These are phyloP conservation scores for Vitellaria paradoxa DNA, from an alignment of 179 eudicot species.

Conservation along the genomic window DNA sequence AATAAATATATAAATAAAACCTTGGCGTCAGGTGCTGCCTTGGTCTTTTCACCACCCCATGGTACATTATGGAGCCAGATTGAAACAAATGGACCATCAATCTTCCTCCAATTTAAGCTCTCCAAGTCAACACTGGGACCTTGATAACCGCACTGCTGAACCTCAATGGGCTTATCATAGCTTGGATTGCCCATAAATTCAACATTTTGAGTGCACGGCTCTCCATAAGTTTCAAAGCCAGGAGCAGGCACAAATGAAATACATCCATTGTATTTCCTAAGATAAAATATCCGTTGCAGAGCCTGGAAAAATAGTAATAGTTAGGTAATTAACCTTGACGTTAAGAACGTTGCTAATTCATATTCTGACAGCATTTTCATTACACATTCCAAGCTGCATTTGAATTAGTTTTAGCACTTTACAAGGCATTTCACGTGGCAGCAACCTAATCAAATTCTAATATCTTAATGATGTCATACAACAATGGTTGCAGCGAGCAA, in stretches of 20 bases:
- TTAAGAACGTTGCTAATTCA: not conserved
- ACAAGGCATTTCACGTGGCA: not conserved
- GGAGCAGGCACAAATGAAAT: conserved; percentile 82
- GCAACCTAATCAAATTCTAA: not conserved
- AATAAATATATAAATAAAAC: conserved; percentile 38
- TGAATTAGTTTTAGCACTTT: not conserved
- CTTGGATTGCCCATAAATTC: conserved; percentile 25
- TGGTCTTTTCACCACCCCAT: conserved; percentile 84
- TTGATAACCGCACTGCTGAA: conserved; percentile 41
- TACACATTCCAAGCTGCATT: conserved; percentile 1
- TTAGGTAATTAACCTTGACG: not conserved
- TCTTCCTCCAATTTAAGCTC: conserved; percentile 59
- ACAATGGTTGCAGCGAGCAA: not conserved
- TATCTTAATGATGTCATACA: not conserved
- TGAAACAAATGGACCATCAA: conserved; percentile 94
- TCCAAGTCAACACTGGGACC: conserved; percentile 52
- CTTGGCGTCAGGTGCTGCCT: conserved; percentile 93
- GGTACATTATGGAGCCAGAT: conserved; percentile 97
- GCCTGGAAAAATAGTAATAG: conserved; percentile 40
- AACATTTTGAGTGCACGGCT: conserved; percentile 33
- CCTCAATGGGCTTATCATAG: conserved; percentile 24
- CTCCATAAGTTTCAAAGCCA: conserved; percentile 62
- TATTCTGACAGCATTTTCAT: conserved; percentile 3
- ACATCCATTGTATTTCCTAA: conserved; percentile 79
- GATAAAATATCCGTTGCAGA: conserved; percentile 55